Evolutionary conservation across 2,329 filamentous ascomycete genomes (phyloP).

Genomic region (Xylariales sp.): DNA sequence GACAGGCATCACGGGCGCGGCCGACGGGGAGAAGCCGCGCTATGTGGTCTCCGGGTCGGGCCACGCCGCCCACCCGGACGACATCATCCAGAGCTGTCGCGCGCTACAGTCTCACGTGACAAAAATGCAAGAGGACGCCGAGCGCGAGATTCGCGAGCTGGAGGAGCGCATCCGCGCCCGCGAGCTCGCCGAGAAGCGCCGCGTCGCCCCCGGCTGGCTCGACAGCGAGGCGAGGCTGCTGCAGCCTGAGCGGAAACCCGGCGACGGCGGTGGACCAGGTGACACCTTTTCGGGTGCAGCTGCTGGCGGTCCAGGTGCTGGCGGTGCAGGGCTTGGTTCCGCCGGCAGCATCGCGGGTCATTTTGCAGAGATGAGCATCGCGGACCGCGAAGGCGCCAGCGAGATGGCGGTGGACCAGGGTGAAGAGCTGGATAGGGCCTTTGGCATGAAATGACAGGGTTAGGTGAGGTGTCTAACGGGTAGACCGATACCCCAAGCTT

Average conservation of each 20-base stretch:
- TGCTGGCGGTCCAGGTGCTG: slow-evolving; percentile 25
- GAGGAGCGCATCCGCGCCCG: slow-evolving; percentile 60
- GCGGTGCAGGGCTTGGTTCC: no score
- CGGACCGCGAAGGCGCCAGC: slow-evolving; percentile 20
- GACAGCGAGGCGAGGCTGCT: slow-evolving; percentile 68
- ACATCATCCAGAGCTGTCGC: slow-evolving; percentile 78
- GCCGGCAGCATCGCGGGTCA: slow-evolving; percentile 12
- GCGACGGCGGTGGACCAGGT: slow-evolving; percentile 13
- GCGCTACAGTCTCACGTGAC: slow-evolving; percentile 73
- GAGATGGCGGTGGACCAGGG: slow-evolving; percentile 45
- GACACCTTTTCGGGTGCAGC: neutral
- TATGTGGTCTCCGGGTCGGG: slow-evolving; percentile 78
- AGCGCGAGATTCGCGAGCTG: slow-evolving; percentile 63
- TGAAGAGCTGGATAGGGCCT: slow-evolving; percentile 53
- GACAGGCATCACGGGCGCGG: slow-evolving; percentile 41
- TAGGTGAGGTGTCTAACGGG: no score
- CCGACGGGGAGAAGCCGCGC: slow-evolving; percentile 42
- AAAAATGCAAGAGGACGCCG: slow-evolving; percentile 63
- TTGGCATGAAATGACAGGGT: slow-evolving; percentile 46
- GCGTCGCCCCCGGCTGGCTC: slow-evolving; percentile 76
- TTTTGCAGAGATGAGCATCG: slow-evolving; percentile 24
- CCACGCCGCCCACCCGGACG: slow-evolving; percentile 79
- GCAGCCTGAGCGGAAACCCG: slow-evolving; percentile 54
- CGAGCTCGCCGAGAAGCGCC: slow-evolving; percentile 74
- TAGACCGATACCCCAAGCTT: no score